Percentiles rank a stretch among this genome's conserved stretches.
phyloP scores from a whole-genome alignment of 2,329 filamentous ascomycete genomes.

The Colletotrichum sublineola region DNA sequence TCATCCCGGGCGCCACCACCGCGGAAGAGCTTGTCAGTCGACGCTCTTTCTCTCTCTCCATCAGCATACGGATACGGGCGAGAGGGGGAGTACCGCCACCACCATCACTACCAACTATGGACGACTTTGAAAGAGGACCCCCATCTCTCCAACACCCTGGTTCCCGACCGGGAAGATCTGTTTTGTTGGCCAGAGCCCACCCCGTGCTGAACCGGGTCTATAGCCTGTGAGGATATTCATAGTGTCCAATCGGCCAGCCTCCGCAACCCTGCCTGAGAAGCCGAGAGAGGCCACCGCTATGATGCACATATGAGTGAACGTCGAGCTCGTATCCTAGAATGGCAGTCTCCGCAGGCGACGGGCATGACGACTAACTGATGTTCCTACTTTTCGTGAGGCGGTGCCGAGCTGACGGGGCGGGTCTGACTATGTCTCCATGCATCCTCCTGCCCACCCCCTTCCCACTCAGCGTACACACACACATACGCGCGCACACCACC shows the following conservation, averaged over 20 bases:
- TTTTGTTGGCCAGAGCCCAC: slow-evolving; percentile 34
- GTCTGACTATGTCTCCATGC: slow-evolving; percentile 30
- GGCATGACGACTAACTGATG: slow-evolving; percentile 37
- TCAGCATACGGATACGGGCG: neutral
- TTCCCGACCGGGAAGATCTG: slow-evolving; percentile 34
- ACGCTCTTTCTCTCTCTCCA: neutral
- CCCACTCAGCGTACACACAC: slow-evolving; percentile 1
- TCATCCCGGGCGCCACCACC: slow-evolving; percentile 1
- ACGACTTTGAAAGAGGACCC: neutral
- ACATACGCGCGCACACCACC: neutral
- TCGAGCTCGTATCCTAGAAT: slow-evolving; percentile 43
- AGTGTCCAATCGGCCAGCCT: slow-evolving; percentile 41
- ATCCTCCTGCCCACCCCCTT: slow-evolving; percentile 34
- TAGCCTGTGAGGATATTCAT: slow-evolving; percentile 35
- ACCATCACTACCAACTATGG: neutral
- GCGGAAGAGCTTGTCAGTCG: neutral
- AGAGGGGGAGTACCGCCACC: neutral
- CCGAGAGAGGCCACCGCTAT: slow-evolving; percentile 38
- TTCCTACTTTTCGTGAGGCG: slow-evolving; percentile 35
- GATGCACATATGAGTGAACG: slow-evolving; percentile 38
- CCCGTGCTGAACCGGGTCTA: slow-evolving; percentile 22
- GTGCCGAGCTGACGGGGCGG: slow-evolving; percentile 36
- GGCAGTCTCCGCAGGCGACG: slow-evolving; percentile 39
- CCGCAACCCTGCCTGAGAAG: slow-evolving; percentile 35
- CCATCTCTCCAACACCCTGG: neutral